Evolutionary conservation across 495 filamentous ascomycete species (phyloP).

Genomic region (Cudoniella acicularis): DNA sequence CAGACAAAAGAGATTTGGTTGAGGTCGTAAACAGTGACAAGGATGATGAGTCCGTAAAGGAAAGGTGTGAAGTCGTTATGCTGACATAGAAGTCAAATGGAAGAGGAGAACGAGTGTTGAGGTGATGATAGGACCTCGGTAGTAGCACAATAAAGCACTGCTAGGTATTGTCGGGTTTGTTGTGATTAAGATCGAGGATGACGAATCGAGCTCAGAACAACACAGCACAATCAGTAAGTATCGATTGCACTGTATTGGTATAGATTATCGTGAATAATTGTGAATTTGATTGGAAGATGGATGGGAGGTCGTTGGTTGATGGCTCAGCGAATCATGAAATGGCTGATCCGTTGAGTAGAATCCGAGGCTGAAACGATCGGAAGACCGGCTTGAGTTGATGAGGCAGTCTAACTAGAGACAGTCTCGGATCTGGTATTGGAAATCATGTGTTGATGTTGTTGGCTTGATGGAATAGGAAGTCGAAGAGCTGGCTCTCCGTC

Average conservation of each 20-base stretch:
- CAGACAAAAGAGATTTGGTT: constrained; percentile 53
- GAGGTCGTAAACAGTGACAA: constrained; percentile 37
- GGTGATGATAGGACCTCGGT: constrained; percentile 21
- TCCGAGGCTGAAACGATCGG: background rate
- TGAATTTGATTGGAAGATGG: constrained; percentile 25
- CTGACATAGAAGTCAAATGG: constrained; percentile 33
- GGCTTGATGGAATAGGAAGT: constrained; percentile 38
- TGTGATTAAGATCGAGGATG: constrained; percentile 37
- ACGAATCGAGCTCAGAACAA: constrained; percentile 24
- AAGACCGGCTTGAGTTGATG: background rate
- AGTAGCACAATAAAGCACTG: constrained; percentile 33
- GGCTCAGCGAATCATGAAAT: constrained; percentile 32
- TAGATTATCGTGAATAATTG: constrained; percentile 18
- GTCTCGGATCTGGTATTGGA: constrained; percentile 28
- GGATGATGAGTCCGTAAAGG: constrained; percentile 35
- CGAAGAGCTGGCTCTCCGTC: constrained; percentile 45
- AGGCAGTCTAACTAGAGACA: constrained; percentile 18
- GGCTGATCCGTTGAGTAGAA: background rate
- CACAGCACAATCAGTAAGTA: constrained; percentile 16
- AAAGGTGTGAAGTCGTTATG: constrained; percentile 29
- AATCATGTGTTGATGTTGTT: constrained; percentile 37
- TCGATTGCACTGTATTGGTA: constrained; percentile 24
- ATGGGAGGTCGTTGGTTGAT: no score
- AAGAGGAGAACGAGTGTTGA: constrained; percentile 22
- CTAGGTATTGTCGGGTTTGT: constrained; percentile 35